Conservation (phyloP, 495 filamentous ascomycete species). For the Podospora pseudocomata region DNA sequence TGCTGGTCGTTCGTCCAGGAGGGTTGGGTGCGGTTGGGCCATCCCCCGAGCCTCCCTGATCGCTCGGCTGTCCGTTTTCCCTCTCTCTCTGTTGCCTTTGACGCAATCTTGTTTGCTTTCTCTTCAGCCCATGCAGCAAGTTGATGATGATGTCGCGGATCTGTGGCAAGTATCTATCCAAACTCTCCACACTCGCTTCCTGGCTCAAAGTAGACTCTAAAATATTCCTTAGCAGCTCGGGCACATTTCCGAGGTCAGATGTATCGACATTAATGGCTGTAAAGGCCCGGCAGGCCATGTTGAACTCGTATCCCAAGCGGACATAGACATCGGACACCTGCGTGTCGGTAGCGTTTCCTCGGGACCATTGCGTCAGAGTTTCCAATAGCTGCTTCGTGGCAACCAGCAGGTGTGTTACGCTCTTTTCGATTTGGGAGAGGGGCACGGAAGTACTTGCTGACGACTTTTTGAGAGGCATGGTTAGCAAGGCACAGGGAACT, state of each 20-base stretch:
- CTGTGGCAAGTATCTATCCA: slow-evolving; percentile 85
- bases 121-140: slow-evolving; percentile 88
- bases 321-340: slow-evolving; percentile 98
- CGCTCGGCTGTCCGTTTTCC: slow-evolving; percentile 42
- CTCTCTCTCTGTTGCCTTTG: slow-evolving; percentile 73
- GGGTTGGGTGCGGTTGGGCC: slow-evolving; percentile 13
- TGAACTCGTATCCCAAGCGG: slow-evolving; percentile 95
- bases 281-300: slow-evolving; percentile 94
- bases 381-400: slow-evolving; percentile 97
- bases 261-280: slow-evolving; percentile 94
- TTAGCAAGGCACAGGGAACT: slow-evolving; percentile 11
- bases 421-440: slow-evolving; percentile 94
- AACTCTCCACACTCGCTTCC: slow-evolving; percentile 85
- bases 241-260: slow-evolving; percentile 87
- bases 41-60: slow-evolving; percentile 20
- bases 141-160: slow-evolving; percentile 99
- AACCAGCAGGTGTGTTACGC: slow-evolving; percentile 93
- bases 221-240: slow-evolving; percentile 82
- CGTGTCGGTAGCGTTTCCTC: slow-evolving; percentile 80
- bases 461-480: slow-evolving; percentile 34
- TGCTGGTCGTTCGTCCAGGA: slow-evolving; percentile 57
- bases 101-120: slow-evolving; percentile 88
- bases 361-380: slow-evolving; percentile 95
- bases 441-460: slow-evolving; percentile 45
- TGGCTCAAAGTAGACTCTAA: slow-evolving; percentile 95